Base-by-base conservation (phyloP, 768 basidiomycete species). In the Kwoniella pini region DNA sequence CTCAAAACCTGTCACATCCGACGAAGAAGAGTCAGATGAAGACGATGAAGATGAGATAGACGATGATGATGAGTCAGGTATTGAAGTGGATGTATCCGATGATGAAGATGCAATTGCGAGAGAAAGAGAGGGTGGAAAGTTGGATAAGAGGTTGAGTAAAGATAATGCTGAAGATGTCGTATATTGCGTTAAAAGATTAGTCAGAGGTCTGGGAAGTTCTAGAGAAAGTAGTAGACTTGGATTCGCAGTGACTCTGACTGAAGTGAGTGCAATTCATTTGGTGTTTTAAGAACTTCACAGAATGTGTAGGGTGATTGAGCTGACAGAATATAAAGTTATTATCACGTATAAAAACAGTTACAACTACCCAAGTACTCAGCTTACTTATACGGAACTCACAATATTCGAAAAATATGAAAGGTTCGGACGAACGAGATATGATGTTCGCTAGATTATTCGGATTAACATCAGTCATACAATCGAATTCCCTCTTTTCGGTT, bases 391-490 rank as follows among this genome's bases (percentile, higher is more conserved):
- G 89, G 54, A 81, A 84, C 58, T 87, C 90, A 15, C 86, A 88
- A 76, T 81, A 83, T 3, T 84, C 86, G 64, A 85, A 86, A 33
- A 88, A 87, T 13, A 88, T 89, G 85, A 87, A 86, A 40, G 88
- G 92, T 2, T 88, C 92, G 73, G 95, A 98, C 79, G 90, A 93
- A 79, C 86, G 95, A 59, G 95, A 99, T 77, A 80, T 90, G 49
- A 82, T 92, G 51, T 97, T 99, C 74, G 93, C 92, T 10, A 86
- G 91, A 26, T 82, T 99, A 11, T 96, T 98, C 76, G 95, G 95
- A 17, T 81, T 96, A 59, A 87, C 87, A 17, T 83, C 91, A 15
- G 81, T 97, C 69, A 84, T 95, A 54, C 88, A 89, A 60, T 97
- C 95, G 2, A 87, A 89, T 22, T 82, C 94, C 46, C 82, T 94